Evolutionary conservation across 192 early-diverging fungal species (phyloP).

Genomic region (Podila horticola): DNA sequence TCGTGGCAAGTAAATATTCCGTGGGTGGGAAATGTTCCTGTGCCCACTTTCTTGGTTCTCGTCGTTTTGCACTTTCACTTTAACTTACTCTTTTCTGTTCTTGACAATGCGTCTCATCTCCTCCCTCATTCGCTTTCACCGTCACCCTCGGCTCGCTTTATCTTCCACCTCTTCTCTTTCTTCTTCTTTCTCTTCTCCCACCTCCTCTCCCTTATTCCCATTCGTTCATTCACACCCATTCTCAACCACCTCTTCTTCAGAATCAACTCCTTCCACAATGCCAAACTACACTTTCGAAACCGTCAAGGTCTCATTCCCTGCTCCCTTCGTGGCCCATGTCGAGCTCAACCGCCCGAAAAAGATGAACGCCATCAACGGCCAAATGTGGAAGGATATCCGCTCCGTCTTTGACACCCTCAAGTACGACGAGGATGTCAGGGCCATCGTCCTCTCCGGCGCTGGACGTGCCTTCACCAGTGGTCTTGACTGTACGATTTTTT

Average conservation of each 20-base stretch:
- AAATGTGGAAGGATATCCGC: conserved; percentile 35
- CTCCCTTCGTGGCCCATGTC: conserved; percentile 79
- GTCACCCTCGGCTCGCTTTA: conserved; percentile 1
- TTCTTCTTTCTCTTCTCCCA: neutral
- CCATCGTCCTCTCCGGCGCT: conserved; percentile 80
- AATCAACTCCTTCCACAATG: conserved; percentile 23
- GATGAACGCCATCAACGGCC: conserved; percentile 83
- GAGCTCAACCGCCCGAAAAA: conserved; percentile 85
- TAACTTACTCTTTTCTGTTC: neutral
- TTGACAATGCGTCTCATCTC: neutral
- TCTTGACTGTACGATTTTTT: conserved; percentile 74
- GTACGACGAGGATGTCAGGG: conserved; percentile 74
- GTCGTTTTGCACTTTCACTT: neutral
- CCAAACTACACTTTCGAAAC: conserved; percentile 66
- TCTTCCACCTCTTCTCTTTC: neutral
- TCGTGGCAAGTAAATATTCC: neutral
- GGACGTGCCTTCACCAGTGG: conserved; percentile 91
- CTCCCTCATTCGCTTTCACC: conserved; percentile 4
- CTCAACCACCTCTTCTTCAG: neutral
- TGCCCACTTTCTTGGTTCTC: neutral
- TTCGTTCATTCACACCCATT: neutral
- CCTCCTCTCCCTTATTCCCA: neutral
- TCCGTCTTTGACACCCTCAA: conserved; percentile 34
- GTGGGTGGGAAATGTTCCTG: neutral
- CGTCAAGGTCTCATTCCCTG: conserved; percentile 66